Base-by-base conservation (phyloP, 2,329 filamentous ascomycete genomes). In the Calonectria pseudoreteaudii region DNA sequence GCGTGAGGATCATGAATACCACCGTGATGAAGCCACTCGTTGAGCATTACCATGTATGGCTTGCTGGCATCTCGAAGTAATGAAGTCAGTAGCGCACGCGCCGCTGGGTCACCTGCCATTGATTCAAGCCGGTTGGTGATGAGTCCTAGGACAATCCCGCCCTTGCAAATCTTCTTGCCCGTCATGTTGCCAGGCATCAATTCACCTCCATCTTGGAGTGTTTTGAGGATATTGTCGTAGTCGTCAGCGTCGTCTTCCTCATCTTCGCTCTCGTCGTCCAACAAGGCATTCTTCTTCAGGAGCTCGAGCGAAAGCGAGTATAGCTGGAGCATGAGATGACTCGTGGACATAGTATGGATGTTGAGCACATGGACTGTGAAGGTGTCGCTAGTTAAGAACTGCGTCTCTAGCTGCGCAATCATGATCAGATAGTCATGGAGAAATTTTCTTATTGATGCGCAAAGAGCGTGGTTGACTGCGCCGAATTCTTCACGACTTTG, bases 11-110 rank as follows among this genome's bases (percentile, higher is more conserved):
- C 97, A 81, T 94, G 95, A 84, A 99, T 98, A 64, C 94, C 95
- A 49, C 97, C 97, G 81, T 98, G 96, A 82, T 99, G 97, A 20
- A 99, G 88, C 97, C 97, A 99, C 83, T 98, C 96, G 81, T 99
- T 99, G 74, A 99, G 87, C 97, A 99, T 99, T 52, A 91, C 90
- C 96, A 98, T 98, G 83, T 99, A 99, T 0, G 97, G 97, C 70
- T 94, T 91, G 80, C 96, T 98, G 1, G 96, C 94, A 84, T 98
- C 96, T 70, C 95, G 91, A 52, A 99, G 85, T 34, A 99, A 86
- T 4, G 93, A 93, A 14, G 95, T 97, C 14, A 99, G 89, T 26
- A 99, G 86, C 30, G 93, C 91, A 75, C 95, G 91, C 26, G 97
- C 96, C 0, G 95, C 94, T 5, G 97, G 97, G 82, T 99, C 97